phyloP scores from a whole-genome alignment of 108 stramenopile genomes.

The Chaetoceros muelleri region DNA sequence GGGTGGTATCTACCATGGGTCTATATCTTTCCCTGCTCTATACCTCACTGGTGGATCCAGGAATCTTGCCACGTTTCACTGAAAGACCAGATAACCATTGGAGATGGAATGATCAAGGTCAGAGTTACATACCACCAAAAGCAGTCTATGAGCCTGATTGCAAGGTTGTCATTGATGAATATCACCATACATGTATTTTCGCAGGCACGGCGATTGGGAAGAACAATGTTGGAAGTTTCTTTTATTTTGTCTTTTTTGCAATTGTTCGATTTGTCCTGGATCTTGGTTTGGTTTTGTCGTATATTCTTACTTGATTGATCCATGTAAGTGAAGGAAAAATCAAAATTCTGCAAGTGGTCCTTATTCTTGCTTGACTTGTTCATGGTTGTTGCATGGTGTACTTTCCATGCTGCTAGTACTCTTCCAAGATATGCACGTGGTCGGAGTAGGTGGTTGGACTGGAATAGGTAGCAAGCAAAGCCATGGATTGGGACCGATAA shows the following conservation, averaged over 20 bases:
- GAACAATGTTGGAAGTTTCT: conserved; percentile 46
- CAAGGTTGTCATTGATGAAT: conserved; percentile 42
- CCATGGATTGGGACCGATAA: conserved; percentile 22
- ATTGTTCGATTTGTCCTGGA: conserved; percentile 24
- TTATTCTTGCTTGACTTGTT: no score
- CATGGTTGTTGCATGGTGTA: no score
- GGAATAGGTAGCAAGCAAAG: conserved; percentile 20
- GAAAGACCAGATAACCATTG: conserved; percentile 2
- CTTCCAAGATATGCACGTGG: no score
- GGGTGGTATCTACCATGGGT: not conserved
- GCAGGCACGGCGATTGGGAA: conserved; percentile 38
- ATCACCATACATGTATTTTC: conserved; percentile 34
- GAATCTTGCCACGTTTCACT: not conserved
- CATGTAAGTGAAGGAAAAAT: no score
- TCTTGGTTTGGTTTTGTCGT: not conserved
- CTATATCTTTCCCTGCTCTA: not conserved
- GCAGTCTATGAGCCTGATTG: conserved; percentile 46
- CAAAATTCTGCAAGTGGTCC: no score
- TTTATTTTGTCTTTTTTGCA: conserved; percentile 26
- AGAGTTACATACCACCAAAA: conserved; percentile 35
- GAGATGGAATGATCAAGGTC: conserved; percentile 46
- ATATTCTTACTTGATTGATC: no score
- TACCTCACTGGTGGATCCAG: not conserved
- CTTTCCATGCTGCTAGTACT: no score
- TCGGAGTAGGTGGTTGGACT: conserved; percentile 12